Evolutionary conservation across 225 moss, liverwort and hornwort species (phyloP), one percentile per base, ranked within the genome.

Genomic region (Pseudoscleropodium purum): DNA sequence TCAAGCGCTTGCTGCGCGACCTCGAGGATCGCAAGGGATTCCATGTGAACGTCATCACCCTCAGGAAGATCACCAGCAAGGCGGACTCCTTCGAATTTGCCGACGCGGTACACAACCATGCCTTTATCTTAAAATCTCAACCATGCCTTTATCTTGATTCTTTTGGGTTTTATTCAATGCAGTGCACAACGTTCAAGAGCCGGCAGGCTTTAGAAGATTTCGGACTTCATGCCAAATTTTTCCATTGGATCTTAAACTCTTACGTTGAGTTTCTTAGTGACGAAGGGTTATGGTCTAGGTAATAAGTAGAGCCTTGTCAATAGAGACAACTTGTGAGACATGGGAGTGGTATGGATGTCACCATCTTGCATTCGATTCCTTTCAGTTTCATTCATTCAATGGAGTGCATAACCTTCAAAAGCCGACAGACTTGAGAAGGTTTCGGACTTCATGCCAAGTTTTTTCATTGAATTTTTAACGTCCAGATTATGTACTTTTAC

Each of bases 61-160:
- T 99, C 56, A 92, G 99, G 80, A 99, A 99, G 85, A 85, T 99
- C 83, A 97, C 96, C 33, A 89, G 83, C 88, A 99, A 99, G 90
- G 88, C 99, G 16, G 99, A 99, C 87, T 93, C 97, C 41, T 99
- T 99, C 65, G 99, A 99, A 96, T 97, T 99, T 79, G 99, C 99
- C 65, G 99, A 99, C 84, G 75, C 93, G 86, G 94, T 94, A 81
- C 54, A 20, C 34, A 8, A 15, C 70, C 39, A 18, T 37, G 15
- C 27, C 64, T 75, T 45, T 14, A 18, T 41, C 43, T 51, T 74
- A 2, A 30, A 30, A 74, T 52, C 37, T n/a, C 34, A 8, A 15
- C 70, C 39, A 18, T 37, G 15, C 27, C 64, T 75, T 45, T 14
- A 18, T 41, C 43, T 51, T 74, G 49, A 25, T 34, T 60, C 10